These are phyloP conservation scores for Tetradesmus lagerheimii DNA, from an alignment of 139 green algal species.

Conservation along the genomic window DNA sequence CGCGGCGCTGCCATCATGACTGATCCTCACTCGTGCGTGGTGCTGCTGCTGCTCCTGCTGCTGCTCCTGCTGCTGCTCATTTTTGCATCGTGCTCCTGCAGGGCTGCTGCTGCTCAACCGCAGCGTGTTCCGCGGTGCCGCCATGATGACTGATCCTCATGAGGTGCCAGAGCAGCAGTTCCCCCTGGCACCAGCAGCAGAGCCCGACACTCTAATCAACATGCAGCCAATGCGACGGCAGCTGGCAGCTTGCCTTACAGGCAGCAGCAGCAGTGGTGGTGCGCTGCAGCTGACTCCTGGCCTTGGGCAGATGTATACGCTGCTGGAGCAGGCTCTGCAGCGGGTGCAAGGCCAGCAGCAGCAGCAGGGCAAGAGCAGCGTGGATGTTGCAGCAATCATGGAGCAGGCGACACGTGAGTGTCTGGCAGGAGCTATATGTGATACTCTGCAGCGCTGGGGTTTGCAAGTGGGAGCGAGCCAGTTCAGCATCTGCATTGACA, in stretches of 20 bases:
- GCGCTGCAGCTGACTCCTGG: constrained; percentile 18
- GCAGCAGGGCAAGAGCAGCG: neutral
- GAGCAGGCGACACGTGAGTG: constrained; percentile 29
- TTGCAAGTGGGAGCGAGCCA: neutral
- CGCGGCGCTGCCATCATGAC: constrained; percentile 36
- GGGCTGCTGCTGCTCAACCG: constrained; percentile 49
- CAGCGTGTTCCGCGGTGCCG: constrained; percentile 32
- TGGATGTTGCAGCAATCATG: constrained; percentile 31
- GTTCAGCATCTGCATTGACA: no score
- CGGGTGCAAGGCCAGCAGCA: neutral
- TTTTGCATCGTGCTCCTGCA: no score
- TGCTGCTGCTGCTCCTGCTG: neutral
- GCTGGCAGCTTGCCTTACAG: constrained; percentile 7
- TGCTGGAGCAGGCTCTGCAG: constrained; percentile 24
- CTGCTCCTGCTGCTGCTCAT: constrained; percentile 1
- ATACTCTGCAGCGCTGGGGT: neutral
- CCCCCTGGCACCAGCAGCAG: neutral
- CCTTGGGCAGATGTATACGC: constrained; percentile 1
- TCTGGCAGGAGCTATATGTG: neutral
- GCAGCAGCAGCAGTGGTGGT: neutral
- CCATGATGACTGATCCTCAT: constrained; percentile 40
- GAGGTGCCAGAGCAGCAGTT: constrained; percentile 43
- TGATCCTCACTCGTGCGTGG: no score
- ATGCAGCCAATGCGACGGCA: neutral
- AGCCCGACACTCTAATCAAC: neutral